Evolutionary conservation across 257 asterid species (phyloP).

Genomic region (Gentiana dahurica): DNA sequence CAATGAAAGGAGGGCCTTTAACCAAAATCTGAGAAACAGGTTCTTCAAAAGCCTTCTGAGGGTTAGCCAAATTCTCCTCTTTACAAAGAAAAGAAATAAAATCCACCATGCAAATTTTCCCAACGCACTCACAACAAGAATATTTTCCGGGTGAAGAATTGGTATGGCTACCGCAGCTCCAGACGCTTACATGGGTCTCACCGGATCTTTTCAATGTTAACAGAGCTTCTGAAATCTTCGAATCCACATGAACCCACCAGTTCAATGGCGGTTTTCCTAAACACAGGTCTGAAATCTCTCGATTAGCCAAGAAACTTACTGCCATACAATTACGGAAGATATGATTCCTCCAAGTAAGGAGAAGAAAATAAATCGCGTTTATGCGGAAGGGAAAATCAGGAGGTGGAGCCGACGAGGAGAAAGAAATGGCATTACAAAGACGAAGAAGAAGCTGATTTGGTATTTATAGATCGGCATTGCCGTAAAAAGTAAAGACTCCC

Average conservation of each 20-base stretch:
- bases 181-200: constrained; percentile 47
- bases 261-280: constrained; percentile 70
- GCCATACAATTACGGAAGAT: constrained; percentile 52
- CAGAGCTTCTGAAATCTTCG: constrained; percentile 44
- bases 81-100: constrained; percentile 54
- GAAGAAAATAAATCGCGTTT: too few species aligned
- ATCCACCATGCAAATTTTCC: constrained; percentile 55
- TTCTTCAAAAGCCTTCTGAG: constrained; percentile 51
- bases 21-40: constrained; percentile 38
- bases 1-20: constrained; percentile 22
- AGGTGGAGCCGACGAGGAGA: too few species aligned
- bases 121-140: constrained; percentile 36
- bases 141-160: constrained; percentile 9
- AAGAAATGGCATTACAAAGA: too few species aligned
- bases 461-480: too few species aligned
- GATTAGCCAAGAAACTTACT: constrained; percentile 42
- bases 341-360: too few species aligned
- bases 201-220: constrained; percentile 39
- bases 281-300: constrained; percentile 67
- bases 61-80: constrained; percentile 42
- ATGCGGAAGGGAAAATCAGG: too few species aligned
- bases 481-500: too few species aligned
- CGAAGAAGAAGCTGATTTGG: too few species aligned
- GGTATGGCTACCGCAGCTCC: constrained; percentile 32
- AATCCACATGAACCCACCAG: constrained; percentile 34